Percentiles rank a stretch among this genome's conserved stretches.
phyloP scores from a whole-genome alignment of 2,329 filamentous ascomycete species.

The Hymenoscyphus salicellus region DNA sequence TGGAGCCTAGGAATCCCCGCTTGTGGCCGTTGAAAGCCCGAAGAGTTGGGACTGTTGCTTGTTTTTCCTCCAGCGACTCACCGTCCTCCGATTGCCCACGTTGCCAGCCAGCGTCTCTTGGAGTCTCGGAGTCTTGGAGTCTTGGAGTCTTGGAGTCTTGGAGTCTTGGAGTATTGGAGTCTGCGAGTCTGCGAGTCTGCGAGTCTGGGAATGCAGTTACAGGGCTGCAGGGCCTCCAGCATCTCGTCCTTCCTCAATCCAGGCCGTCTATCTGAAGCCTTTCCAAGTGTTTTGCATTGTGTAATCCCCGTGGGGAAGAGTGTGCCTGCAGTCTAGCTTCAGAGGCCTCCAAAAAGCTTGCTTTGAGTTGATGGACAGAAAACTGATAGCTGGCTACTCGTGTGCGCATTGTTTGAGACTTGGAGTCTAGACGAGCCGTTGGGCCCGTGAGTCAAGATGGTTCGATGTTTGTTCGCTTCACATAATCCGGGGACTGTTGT shows the following conservation, averaged over 20 bases:
- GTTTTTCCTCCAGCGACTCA: neutral
- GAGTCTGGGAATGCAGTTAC: neutral
- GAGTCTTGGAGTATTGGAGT: neutral
- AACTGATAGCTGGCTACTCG: neutral
- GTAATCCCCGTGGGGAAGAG: neutral
- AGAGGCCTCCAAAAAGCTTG: neutral
- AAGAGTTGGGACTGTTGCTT: no score
- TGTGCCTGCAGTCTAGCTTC: neutral
- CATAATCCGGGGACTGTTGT: neutral
- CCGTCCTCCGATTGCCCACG: neutral
- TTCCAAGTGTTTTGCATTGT: neutral
- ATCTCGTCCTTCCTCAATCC: neutral
- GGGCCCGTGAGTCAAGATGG: neutral
- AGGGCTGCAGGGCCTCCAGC: neutral
- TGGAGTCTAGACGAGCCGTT: neutral
- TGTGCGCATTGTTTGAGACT: no score
- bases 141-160: neutral
- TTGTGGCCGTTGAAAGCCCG: neutral
- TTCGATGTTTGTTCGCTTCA: neutral
- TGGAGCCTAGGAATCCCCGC: neutral
- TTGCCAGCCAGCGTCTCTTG: neutral
- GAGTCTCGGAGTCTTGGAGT: neutral
- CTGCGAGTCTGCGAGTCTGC: no score
- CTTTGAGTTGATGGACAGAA: neutral
- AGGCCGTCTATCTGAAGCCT: neutral